Base-by-base conservation (phyloP, 225 moss, liverwort and hornwort genomes). In the Bryoerythrophyllum caledonicum region DNA sequence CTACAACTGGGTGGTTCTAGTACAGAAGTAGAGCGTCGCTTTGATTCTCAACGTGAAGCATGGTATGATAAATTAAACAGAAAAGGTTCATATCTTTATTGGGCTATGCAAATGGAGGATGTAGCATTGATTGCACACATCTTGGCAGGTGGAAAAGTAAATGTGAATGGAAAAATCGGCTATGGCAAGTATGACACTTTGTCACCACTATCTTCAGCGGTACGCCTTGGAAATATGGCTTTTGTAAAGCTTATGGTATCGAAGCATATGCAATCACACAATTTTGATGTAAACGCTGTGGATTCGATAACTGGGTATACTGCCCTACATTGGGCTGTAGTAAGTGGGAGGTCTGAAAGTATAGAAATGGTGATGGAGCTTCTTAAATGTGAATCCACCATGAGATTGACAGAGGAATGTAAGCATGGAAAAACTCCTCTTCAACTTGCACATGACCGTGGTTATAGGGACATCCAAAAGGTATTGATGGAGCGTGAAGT, bases 351-450 rank as follows among this genome's bases (percentile, higher is more conserved):
- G 8, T 0, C 0, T 3, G 48, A 67, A 5, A 48, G 48, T 9
- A 20, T 5, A 0, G 10, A 10, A 17, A 27, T 67, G 48, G 66
- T 66, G 0, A 28, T 0, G 1, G 49, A 49, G 11, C 67, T 67
- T 28, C 1, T 48, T 10, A 67, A 5, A 28, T 19, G 19, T 10
- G 0, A 48, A 20, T 28, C 0, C 0, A 65, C 43, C 3, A 67
- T 67, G 5, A 19, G 28, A 20, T 2, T 48, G 20, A 5, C 0
- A 5, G 51, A 67, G 10, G 67, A 67, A 20, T 11, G 10, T 0
- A 0, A 0, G 0, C 0, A 0, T 10, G 49, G 49, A 0, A 0
- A 2, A 65, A 44, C 26, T 41, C 44, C 16, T 4, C 0, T 65
- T 1, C 25, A 65, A 16, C 7, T 44, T 44, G 65, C 65, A 16